phyloP scores from a whole-genome alignment of 2,329 filamentous ascomycete species.

The Cercospora beticola region DNA sequence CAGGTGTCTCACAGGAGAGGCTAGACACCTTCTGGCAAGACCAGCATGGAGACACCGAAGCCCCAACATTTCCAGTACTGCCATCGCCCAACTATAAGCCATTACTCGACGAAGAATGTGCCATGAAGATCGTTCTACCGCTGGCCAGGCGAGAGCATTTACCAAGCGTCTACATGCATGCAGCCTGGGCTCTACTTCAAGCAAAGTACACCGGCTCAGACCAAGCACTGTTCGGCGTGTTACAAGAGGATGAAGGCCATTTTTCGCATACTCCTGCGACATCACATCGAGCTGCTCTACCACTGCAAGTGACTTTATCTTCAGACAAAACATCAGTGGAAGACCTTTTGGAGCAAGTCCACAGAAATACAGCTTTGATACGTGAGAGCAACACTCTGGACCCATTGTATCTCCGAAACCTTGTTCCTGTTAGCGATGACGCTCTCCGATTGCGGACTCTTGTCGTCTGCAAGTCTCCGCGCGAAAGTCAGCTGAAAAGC shows the following conservation, averaged over 20 bases:
- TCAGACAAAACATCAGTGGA: neutral
- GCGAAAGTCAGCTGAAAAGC: neutral
- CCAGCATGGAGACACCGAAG: neutral
- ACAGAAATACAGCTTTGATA: neutral
- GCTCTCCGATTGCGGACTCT: neutral
- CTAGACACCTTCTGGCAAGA: neutral
- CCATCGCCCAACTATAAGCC: neutral
- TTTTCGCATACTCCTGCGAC: too few species aligned
- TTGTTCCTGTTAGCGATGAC: neutral
- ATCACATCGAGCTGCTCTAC: neutral
- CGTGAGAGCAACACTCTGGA: neutral
- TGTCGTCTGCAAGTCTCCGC: neutral
- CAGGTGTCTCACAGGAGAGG: neutral
- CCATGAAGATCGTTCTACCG: neutral
- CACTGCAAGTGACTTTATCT: neutral
- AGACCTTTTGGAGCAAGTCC: neutral
- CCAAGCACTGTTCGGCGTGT: slow-evolving; percentile 13
- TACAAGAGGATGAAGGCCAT: neutral
- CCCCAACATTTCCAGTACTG: neutral
- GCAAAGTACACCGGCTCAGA: slow-evolving; percentile 5
- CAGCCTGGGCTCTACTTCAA: slow-evolving; percentile 10
- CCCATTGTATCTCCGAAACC: neutral
- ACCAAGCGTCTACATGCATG: neutral
- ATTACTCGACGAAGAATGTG: neutral
- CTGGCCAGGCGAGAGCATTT: neutral